Conservation (phyloP, 345 rosid species). For the Gossypium turneri region DNA sequence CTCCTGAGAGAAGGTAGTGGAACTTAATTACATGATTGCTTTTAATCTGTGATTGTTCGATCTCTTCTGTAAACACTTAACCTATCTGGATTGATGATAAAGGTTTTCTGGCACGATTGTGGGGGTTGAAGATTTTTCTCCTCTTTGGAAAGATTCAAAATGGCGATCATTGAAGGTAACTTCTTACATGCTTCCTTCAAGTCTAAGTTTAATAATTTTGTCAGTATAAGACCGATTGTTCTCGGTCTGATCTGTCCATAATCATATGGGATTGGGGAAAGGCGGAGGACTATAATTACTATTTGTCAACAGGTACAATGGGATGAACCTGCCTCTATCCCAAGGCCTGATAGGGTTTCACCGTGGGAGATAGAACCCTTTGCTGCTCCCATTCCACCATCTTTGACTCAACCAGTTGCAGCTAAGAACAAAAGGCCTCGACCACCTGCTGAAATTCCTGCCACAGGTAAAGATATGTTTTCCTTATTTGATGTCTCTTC, state of each 20-base stretch:
- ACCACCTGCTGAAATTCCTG: conserved; percentile 42
- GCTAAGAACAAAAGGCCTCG: conserved; percentile 75
- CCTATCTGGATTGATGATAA: conserved; percentile 12
- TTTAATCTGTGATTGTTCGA: conserved; percentile 9
- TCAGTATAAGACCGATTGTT: not conserved
- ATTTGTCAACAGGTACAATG: conserved; percentile 61
- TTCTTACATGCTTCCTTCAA: conserved; percentile 16
- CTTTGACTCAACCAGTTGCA: conserved; percentile 39
- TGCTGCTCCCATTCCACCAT: conserved; percentile 39
- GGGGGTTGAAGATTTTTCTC: conserved; percentile 72
- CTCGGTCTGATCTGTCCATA: not conserved
- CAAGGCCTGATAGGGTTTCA: conserved; percentile 86
- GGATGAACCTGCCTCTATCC: conserved; percentile 84
- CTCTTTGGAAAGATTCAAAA: conserved; percentile 69
- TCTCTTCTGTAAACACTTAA: conserved; percentile 10
- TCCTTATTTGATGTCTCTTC: not conserved
- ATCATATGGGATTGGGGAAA: not conserved
- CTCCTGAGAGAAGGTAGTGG: conserved; percentile 81
- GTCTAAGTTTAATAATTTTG: conserved; percentile 1
- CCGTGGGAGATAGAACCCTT: conserved; percentile 92
- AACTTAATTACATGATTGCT: not conserved
- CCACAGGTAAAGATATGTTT: conserved; percentile 31
- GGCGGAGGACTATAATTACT: not conserved
- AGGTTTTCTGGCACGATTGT: conserved; percentile 92
- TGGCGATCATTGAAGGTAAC: conserved; percentile 85